Percentiles rank a stretch among this genome's conserved stretches.
Conservation (phyloP, 495 filamentous ascomycete genomes). For the Penicillium verhagenii region DNA sequence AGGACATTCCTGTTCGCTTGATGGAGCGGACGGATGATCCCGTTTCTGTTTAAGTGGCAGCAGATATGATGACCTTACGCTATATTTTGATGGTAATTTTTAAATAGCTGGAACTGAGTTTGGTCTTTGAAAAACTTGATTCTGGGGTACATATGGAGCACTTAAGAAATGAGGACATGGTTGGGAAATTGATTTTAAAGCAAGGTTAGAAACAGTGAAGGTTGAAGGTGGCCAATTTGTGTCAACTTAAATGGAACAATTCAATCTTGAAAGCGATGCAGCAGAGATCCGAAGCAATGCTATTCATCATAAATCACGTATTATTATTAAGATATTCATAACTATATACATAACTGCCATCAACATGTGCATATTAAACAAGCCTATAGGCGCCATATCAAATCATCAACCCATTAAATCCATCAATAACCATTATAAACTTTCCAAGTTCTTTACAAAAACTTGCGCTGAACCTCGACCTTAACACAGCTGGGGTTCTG, state of each 20-base stretch:
- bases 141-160: not conserved
- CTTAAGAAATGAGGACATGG: not conserved
- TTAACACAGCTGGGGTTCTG: slow-evolving; percentile 56
- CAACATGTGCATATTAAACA: not conserved
- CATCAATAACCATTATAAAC: not conserved
- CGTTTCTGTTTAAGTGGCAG: not conserved
- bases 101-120: not conserved
- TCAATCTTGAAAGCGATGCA: too few species aligned
- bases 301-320: not conserved
- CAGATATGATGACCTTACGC: not conserved
- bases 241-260: too few species aligned
- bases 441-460: slow-evolving; percentile 3
- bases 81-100: not conserved
- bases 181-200: too few species aligned
- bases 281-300: too few species aligned
- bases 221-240: too few species aligned
- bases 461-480: slow-evolving; percentile 41
- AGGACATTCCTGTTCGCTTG: slow-evolving; percentile 17
- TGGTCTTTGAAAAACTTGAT: not conserved
- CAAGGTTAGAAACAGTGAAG: not conserved
- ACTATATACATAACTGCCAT: not conserved
- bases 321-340: not conserved
- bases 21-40: not conserved
- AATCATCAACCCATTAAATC: not conserved
- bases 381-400: not conserved